These are phyloP conservation scores for Ceratocystis alfenasii DNA, from an alignment of 2,329 filamentous ascomycete genomes.

Conservation along the genomic window DNA sequence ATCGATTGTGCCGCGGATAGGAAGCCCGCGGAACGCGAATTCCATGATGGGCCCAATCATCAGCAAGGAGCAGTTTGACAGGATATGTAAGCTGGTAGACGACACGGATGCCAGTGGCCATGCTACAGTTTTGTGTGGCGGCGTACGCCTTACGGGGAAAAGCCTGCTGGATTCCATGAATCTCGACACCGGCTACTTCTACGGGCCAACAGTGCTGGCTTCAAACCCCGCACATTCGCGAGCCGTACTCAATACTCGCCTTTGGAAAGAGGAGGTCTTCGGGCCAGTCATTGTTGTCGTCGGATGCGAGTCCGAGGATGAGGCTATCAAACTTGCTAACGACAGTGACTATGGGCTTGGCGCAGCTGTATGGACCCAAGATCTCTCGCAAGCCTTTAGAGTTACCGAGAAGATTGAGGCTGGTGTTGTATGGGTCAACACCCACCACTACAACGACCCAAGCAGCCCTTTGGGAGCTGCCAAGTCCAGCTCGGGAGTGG, in stretches of 20 bases:
- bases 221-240: constrained; percentile 38
- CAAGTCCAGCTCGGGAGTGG: constrained; percentile 51
- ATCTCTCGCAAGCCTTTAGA: constrained; percentile 37
- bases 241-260: constrained; percentile 28
- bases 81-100: constrained; percentile 52
- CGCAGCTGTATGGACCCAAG: constrained; percentile 44
- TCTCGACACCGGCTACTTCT: constrained; percentile 42
- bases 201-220: constrained; percentile 29
- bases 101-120: constrained; percentile 31
- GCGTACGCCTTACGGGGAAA: constrained; percentile 36
- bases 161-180: constrained; percentile 31
- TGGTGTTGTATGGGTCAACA: constrained; percentile 50
- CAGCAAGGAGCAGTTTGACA: constrained; percentile 28
- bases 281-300: constrained; percentile 51
- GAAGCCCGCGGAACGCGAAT: constrained; percentile 29
- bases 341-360: constrained; percentile 44
- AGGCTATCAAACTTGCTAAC: constrained; percentile 29
- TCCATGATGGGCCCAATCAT: constrained; percentile 36
- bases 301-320: constrained; percentile 30
- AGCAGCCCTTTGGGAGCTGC: constrained; percentile 59
- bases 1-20: constrained; percentile 31
- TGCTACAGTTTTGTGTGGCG: constrained; percentile 24
- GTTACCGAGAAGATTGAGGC: constrained; percentile 43
- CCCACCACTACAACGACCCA: constrained; percentile 59
- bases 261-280: constrained; percentile 53